Conservation (phyloP, 2,329 filamentous ascomycete genomes). For the Penicillium sp. region DNA sequence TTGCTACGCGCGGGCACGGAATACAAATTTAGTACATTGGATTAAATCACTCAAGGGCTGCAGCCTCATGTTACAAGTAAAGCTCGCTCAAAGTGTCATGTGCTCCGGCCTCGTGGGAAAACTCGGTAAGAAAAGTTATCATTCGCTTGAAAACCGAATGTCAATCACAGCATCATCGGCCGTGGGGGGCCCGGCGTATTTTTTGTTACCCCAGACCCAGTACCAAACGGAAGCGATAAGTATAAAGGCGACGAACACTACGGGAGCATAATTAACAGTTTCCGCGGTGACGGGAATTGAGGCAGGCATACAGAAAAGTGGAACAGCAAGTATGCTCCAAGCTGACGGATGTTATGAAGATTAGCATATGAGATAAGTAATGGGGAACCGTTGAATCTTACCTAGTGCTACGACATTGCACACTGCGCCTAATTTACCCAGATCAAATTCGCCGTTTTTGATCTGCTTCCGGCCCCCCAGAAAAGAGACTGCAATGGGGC, state of each 20-base stretch:
- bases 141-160: constrained; percentile 4
- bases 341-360: constrained; percentile 7
- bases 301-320: constrained; percentile 63
- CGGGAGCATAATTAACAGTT: constrained; percentile 72
- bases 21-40: neutral
- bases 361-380: neutral
- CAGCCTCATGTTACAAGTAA: neutral
- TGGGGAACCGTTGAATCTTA: constrained; percentile 43
- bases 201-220: constrained; percentile 67
- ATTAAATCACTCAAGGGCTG: neutral
- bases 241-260: constrained; percentile 69
- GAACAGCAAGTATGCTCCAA: constrained; percentile 69
- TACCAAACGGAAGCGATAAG: constrained; percentile 67
- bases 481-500: constrained; percentile 67
- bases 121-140: neutral
- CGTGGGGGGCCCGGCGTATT: constrained; percentile 41
- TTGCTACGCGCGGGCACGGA: neutral
- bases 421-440: constrained; percentile 63
- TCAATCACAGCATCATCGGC: constrained; percentile 19
- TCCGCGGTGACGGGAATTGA: constrained; percentile 60
- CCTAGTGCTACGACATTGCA: constrained; percentile 66
- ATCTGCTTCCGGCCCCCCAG: constrained; percentile 60
- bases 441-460: constrained; percentile 43
- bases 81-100: neutral
- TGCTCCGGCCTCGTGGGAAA: neutral